Conservation (phyloP, 2,329 filamentous ascomycete species). For the Plenodomus biglobosus region DNA sequence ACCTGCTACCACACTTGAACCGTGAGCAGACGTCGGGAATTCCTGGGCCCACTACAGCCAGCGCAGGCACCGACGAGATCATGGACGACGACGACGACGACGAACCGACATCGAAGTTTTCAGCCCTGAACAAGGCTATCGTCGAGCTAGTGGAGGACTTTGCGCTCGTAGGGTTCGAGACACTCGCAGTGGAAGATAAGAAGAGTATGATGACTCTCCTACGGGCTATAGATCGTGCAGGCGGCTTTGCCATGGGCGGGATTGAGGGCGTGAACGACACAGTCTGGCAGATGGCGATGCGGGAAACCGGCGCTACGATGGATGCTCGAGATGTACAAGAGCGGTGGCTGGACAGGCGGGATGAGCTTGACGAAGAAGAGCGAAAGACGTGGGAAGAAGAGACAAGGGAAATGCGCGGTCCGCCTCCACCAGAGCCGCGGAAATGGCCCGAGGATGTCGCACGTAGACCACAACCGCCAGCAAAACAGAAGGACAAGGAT, state of each 20-base stretch:
- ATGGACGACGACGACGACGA: constrained; percentile 36
- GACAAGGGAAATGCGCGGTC: constrained; percentile 51
- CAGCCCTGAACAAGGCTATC: constrained; percentile 81
- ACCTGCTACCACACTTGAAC: constrained; percentile 78
- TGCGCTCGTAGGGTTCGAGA: constrained; percentile 86
- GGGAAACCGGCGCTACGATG: constrained; percentile 67
- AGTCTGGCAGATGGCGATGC: constrained; percentile 96
- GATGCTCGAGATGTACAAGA: constrained; percentile 91
- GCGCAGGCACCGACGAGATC: constrained; percentile 57
- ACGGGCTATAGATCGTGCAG: constrained; percentile 84
- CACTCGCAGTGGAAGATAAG: constrained; percentile 93
- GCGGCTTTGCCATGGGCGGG: constrained; percentile 88
- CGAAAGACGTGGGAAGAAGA: constrained; percentile 74
- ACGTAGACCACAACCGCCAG: constrained; percentile 5
- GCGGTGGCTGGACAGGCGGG: constrained; percentile 89
- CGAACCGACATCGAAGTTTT: constrained; percentile 64
- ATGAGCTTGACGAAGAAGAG: constrained; percentile 82
- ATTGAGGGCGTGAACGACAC: constrained; percentile 92
- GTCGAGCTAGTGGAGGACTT: constrained; percentile 87
- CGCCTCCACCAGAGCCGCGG: constrained; percentile 8
- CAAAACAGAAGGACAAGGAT: constrained; percentile 13
- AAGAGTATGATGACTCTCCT: constrained; percentile 93
- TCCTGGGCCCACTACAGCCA: constrained; percentile 30
- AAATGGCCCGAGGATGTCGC: not conserved
- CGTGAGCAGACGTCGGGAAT: constrained; percentile 61